These are phyloP conservation scores for Xylaria sp. DNA, from an alignment of 495 filamentous ascomycete species.

Conservation along the genomic window DNA sequence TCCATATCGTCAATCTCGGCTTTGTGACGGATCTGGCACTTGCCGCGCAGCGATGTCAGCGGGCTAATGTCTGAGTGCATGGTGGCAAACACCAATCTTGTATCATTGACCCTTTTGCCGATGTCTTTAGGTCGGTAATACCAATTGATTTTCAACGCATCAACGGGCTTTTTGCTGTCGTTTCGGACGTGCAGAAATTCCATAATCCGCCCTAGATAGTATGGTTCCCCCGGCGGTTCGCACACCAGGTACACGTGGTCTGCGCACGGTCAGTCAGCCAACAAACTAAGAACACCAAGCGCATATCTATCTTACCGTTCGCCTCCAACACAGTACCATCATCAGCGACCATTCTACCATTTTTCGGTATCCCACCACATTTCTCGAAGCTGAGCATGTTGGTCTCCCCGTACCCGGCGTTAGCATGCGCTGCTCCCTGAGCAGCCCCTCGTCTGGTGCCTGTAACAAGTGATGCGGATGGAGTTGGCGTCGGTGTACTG, in stretches of 20 bases:
- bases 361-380: slow-evolving; percentile 68
- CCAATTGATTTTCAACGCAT: slow-evolving; percentile 94
- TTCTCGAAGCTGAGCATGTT: slow-evolving; percentile 91
- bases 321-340: slow-evolving; percentile 83
- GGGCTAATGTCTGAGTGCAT: slow-evolving; percentile 99
- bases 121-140: slow-evolving; percentile 97
- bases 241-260: slow-evolving; percentile 98
- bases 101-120: slow-evolving; percentile 86
- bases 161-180: slow-evolving; percentile 73
- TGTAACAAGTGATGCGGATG: slow-evolving; percentile 37
- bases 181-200: slow-evolving; percentile 89
- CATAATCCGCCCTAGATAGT: slow-evolving; percentile 97
- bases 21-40: slow-evolving; percentile 86
- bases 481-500: slow-evolving; percentile 58
- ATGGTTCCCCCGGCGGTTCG: slow-evolving; percentile 96
- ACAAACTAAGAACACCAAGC: slow-evolving; percentile 14
- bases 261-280: slow-evolving; percentile 48
- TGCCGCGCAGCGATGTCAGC: slow-evolving; percentile 87
- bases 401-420: slow-evolving; percentile 55
- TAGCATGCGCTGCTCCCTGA: slow-evolving; percentile 28
- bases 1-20: slow-evolving; percentile 85
- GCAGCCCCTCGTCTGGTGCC: slow-evolving; percentile 47
- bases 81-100: slow-evolving; percentile 86
- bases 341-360: slow-evolving; percentile 85
- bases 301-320: slow-evolving; percentile 73